A percentile compares a stretch with the other conserved stretches of the same genome.
phyloP scores from a whole-genome alignment of 805 yeast species.

The Metschnikowia noctiluminum region DNA sequence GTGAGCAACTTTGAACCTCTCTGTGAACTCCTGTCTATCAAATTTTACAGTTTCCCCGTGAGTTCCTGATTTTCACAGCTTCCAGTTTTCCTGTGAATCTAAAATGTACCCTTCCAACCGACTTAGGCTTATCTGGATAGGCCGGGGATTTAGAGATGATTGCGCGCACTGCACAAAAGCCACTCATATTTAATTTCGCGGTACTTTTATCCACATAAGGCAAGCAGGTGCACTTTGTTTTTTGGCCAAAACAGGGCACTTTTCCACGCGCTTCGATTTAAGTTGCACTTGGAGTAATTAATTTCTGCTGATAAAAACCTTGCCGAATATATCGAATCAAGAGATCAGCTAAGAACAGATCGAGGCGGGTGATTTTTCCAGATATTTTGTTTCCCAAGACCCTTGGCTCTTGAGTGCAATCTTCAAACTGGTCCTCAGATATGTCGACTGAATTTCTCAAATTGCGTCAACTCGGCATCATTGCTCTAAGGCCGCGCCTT shows the following conservation, averaged over 20 bases:
- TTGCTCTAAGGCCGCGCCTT: neutral
- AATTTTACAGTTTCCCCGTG: too few relatives aligned
- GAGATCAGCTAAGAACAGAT: too few relatives aligned
- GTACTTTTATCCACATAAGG: neutral
- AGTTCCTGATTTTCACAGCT: too few relatives aligned
- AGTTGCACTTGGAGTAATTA: neutral
- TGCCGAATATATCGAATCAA: neutral
- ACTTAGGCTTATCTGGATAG: neutral
- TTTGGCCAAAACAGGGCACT: neutral
- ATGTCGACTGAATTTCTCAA: neutral
- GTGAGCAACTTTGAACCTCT: too few relatives aligned
- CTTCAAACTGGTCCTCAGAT: neutral
- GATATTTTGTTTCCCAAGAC: neutral
- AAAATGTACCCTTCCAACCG: neutral
- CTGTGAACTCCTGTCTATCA: too few relatives aligned
- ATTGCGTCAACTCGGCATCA: neutral
- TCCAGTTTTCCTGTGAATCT: neutral
- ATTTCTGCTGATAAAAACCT: neutral
- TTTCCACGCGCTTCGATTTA: neutral
- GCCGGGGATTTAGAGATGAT: neutral
- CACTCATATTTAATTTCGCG: neutral
- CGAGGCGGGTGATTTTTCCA: too few relatives aligned
- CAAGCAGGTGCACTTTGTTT: neutral
- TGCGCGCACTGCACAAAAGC: neutral
- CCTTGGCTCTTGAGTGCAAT: neutral